Evolutionary conservation across 345 rosid genomes (phyloP).

Genomic region (Toxicodendron radicans): DNA sequence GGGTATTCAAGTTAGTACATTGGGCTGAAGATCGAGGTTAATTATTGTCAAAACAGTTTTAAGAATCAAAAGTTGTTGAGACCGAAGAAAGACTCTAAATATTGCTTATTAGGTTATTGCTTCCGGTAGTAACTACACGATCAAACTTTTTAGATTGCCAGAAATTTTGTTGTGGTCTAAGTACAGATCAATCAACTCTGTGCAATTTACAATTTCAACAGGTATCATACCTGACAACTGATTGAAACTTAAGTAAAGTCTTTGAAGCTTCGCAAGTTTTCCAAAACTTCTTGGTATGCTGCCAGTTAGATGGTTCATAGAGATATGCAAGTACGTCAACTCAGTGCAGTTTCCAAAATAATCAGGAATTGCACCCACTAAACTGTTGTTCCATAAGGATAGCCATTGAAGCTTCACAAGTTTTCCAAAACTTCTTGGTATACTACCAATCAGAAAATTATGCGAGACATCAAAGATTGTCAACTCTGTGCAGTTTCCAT

Average conservation of each 20-base stretch:
- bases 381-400: constrained; percentile 86
- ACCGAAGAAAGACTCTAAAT: constrained; percentile 64
- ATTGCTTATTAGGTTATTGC: constrained; percentile 72
- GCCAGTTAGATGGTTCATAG: constrained; percentile 72
- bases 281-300: constrained; percentile 77
- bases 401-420: constrained; percentile 81
- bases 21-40: constrained; percentile 48
- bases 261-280: constrained; percentile 67
- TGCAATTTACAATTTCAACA: constrained; percentile 64
- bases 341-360: constrained; percentile 70
- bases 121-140: constrained; percentile 75
- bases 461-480: constrained; percentile 62
- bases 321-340: constrained; percentile 62
- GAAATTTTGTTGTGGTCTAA: constrained; percentile 69
- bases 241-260: constrained; percentile 84
- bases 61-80: constrained; percentile 72
- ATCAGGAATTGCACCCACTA: constrained; percentile 74
- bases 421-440: constrained; percentile 61
- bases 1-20: constrained; percentile 34
- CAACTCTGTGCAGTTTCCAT: constrained; percentile 72
- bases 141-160: constrained; percentile 70
- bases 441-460: constrained; percentile 72
- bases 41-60: constrained; percentile 79
- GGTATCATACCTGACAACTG: constrained; percentile 78
- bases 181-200: constrained; percentile 62